These are phyloP conservation scores for Rhynchosporium secalis DNA, from an alignment of 2,329 filamentous ascomycete genomes.

Conservation along the genomic window DNA sequence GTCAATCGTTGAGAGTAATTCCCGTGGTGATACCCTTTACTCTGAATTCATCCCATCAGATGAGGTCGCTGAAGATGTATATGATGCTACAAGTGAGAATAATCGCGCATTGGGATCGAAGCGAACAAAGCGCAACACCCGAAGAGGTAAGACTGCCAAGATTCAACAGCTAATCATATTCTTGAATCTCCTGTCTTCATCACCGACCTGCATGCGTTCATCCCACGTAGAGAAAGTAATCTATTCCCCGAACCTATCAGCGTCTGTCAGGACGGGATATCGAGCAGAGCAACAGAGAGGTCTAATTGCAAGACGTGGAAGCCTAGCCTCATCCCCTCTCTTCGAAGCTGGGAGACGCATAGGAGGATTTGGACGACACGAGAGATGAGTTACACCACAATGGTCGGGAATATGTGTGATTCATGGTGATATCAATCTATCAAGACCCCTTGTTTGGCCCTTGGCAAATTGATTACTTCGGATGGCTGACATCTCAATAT, in stretches of 20 bases:
- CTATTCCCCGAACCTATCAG: constrained; percentile 1
- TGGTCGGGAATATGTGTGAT: neutral
- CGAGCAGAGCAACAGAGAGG: neutral
- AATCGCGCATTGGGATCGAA: neutral
- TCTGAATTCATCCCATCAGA: neutral
- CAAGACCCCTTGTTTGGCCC: neutral
- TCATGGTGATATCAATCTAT: neutral
- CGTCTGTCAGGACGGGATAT: constrained; percentile 9
- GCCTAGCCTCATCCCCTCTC: neutral
- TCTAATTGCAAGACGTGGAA: neutral
- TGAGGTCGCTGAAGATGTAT: neutral
- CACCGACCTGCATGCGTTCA: neutral
- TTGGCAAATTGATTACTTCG: neutral
- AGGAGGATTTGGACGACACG: neutral
- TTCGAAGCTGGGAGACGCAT: neutral
- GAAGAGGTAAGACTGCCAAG: constrained; percentile 1
- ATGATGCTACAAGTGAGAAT: neutral
- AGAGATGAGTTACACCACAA: neutral
- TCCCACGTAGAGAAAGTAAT: neutral
- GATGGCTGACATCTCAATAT: neutral
- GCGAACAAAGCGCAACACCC: neutral
- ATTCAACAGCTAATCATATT: neutral
- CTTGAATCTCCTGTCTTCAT: neutral
- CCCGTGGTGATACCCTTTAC: neutral
- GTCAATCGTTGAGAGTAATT: neutral